Base-by-base conservation (phyloP, 306 rosid species). In the Lagenaria siceraria region DNA sequence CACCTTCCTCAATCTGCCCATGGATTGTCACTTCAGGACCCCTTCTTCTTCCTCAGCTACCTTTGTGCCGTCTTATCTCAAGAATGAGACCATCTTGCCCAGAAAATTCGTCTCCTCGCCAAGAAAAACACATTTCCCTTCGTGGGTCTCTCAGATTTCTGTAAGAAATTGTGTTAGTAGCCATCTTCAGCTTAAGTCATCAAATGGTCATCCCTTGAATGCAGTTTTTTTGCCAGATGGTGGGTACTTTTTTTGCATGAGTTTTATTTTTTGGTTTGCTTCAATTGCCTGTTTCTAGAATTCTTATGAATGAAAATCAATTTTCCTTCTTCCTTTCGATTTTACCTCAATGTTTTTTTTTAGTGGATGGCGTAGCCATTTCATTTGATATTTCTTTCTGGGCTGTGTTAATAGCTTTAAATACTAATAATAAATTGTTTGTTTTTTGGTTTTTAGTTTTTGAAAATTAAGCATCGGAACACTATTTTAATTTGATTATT, bases 201-300 rank as follows among this genome's bases (percentile, higher is more conserved):
- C 96, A 81, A 91, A 94, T 89, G 96, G 91, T 84, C 86, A 85
- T 76, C 90, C 89, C 0, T 84, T 84, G 52, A 77, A 91, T 83
- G 92, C 90, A 63, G 77, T 90, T 84, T 85, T 92, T 78, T 82
- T 83, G 65, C 84, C 84, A 60, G 97, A 88, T 58, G 98, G 97
- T 91, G 72, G 46, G 91, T 84, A 64, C 65, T 82, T 78, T 31
- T n/a, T 18, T 63, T 73, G 6, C 29, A 21, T 59, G 33, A 14
- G 19, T 40, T 24, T 64, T 36, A 8, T 4, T 51, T 29, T 48
- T 4, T 71, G 40, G 17, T 27, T 27, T 14, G 49, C 12, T 53
- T 74, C 14, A 71, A 46, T 43, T 48, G 8, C 36, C 36, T n/a
- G 76, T 46, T 27, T 33, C 5, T 65, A 33, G 64, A 21, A 21